Conservation (phyloP, 257 asterid species). For the Plantago elongata region DNA sequence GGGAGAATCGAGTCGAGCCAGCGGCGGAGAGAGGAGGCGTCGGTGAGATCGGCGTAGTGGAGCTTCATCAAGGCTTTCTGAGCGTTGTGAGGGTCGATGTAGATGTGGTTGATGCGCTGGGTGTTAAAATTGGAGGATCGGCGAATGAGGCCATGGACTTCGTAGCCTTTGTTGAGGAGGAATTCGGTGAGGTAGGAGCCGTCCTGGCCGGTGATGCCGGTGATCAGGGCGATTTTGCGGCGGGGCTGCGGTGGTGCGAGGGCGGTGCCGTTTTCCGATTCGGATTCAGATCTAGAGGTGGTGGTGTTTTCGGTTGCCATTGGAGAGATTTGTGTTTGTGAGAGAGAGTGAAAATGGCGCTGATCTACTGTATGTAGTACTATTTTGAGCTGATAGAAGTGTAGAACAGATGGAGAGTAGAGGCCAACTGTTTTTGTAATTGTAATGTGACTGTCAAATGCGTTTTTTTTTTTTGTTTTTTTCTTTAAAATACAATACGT, state of each 20-base stretch:
- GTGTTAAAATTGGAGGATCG: constrained; percentile 97
- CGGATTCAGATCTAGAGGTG: constrained; percentile 33
- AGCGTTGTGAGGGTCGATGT: constrained; percentile 96
- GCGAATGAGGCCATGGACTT: constrained; percentile 94
- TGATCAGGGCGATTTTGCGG: constrained; percentile 77
- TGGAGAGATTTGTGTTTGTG: neutral
- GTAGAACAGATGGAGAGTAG: no score
- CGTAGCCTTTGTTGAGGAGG: constrained; percentile 68
- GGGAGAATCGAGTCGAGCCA: constrained; percentile 91
- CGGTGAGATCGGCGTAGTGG: constrained; percentile 93
- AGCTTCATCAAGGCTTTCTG: constrained; percentile 85
- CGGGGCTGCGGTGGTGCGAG: constrained; percentile 1
- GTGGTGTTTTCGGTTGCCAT: constrained; percentile 20
- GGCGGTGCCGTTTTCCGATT: constrained; percentile 24
- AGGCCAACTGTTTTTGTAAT: no score
- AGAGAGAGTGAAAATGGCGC: neutral
- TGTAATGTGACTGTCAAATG: no score
- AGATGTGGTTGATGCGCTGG: constrained; percentile 90
- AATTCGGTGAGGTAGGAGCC: constrained; percentile 95
- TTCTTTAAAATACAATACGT: no score
- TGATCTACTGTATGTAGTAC: no score
- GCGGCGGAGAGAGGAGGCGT: constrained; percentile 99
- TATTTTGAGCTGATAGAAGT: no score
- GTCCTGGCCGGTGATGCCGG: constrained; percentile 98
- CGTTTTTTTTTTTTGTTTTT: no score